Base-by-base conservation (phyloP, 1,139 yeast genomes). In the Yamadazyma blattariae region DNA sequence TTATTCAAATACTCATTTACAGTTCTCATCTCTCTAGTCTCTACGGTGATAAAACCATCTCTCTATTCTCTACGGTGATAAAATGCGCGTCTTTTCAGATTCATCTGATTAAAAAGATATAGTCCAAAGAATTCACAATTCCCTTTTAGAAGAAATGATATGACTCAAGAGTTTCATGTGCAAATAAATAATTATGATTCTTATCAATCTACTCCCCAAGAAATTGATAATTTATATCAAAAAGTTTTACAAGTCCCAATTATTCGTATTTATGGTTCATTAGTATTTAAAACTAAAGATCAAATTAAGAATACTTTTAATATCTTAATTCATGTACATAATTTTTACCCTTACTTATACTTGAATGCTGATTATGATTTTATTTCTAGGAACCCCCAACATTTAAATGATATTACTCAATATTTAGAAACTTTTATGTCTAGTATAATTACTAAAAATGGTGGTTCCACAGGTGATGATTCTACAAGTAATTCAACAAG, bases 331-430 rank as follows among this genome's bases (percentile, higher is more conserved):
- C 97, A 92, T 54, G 65, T 94, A 9, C 97, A 90, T 60, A 92
- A 94, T 35, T 77, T 77, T 17, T 86, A 71, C 45, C 98, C 97
- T 0, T 92, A 92, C 51, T 48, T 92, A 7, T 89, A 74, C 51
- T 65, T 90, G 3, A 79, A 77, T 27, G 82, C 61, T 34, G 48
- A 45, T 32, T 56, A 54, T 16, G 34, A 36, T 32, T 33, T 35
- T 34, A 32, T 44, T 20, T 31, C 25, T 34, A 34, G 29, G 21
- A 12, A 41, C 3, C 11, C 25, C 2, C n/a, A 26, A 8, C 48
- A 52, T 30, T 16, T 58, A 2, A 25, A 35, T 0, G 28, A 33
- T 10, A 28, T 60, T 5, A 45, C 42, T 1, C 29, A 38, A 4
- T 48, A 50, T 33, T 33, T 61, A 17, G 67, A 61, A 37, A 13